These are phyloP conservation scores for Hyaloscypha hepaticicola DNA, from an alignment of 495 filamentous ascomycete species.

Conservation along the genomic window DNA sequence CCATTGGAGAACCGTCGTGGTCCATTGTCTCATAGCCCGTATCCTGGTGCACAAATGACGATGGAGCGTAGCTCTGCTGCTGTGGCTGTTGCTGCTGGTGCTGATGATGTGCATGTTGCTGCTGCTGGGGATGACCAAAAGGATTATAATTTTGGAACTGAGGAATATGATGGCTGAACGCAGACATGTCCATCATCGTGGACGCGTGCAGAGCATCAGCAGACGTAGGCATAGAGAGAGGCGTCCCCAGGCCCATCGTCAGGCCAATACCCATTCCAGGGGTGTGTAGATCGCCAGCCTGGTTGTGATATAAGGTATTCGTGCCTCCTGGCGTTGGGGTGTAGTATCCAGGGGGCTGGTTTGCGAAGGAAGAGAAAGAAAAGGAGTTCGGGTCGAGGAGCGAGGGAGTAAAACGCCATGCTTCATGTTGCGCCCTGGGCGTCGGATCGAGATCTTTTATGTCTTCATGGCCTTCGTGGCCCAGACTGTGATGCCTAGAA, in stretches of 20 bases:
- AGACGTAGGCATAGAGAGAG: conserved; percentile 74
- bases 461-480: conserved; percentile 43
- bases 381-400: conserved; percentile 83
- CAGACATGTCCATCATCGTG: conserved; percentile 54
- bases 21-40: conserved; percentile 77
- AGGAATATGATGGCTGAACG: conserved; percentile 55
- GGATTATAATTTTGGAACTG: conserved; percentile 74
- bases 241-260: conserved; percentile 77
- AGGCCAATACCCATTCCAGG: conserved; percentile 66
- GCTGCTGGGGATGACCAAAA: conserved; percentile 58
- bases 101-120: conserved; percentile 61
- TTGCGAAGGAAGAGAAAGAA: conserved; percentile 72
- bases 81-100: conserved; percentile 41
- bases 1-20: conserved; percentile 63
- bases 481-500: conserved; percentile 25
- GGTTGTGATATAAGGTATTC: conserved; percentile 75
- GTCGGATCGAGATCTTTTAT: conserved; percentile 80
- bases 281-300: conserved; percentile 89
- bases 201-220: conserved; percentile 54
- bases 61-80: conserved; percentile 66
- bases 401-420: conserved; percentile 82
- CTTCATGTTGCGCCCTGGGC: conserved; percentile 70
- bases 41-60: conserved; percentile 74
- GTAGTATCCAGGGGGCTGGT: conserved; percentile 81
- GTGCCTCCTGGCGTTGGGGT: conserved; percentile 85